Evolutionary conservation across 2,329 filamentous ascomycete species (phyloP).

Genomic region (Aspergillus tanneri): DNA sequence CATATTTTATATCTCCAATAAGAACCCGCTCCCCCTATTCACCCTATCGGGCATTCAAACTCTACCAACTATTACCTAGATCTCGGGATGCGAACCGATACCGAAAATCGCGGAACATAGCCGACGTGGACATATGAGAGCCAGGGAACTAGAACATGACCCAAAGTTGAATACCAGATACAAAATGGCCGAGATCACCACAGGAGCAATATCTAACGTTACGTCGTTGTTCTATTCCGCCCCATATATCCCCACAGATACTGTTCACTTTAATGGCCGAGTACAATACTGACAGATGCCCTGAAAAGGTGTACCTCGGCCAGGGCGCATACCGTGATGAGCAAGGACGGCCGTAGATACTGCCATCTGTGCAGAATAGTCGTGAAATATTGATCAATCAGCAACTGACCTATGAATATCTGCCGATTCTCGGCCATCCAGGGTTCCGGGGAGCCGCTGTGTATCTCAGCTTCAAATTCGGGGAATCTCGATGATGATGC

Average conservation of each 20-base stretch:
- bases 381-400: constrained; percentile 55
- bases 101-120: not conserved
- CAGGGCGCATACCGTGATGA: constrained; percentile 90
- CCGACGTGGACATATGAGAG: not conserved
- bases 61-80: no score
- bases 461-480: constrained; percentile 30
- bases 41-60: no score
- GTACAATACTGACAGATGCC: constrained; percentile 68
- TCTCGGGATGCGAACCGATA: not conserved
- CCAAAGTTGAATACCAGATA: not conserved
- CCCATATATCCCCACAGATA: constrained; percentile 20
- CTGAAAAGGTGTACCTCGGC: constrained; percentile 86
- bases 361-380: constrained; percentile 73
- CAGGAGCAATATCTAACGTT: not conserved
- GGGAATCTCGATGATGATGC: constrained; percentile 30
- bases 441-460: constrained; percentile 70
- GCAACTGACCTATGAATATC: constrained; percentile 86
- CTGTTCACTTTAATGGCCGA: constrained; percentile 28
- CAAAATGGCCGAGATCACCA: not conserved
- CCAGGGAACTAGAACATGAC: not conserved
- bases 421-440: constrained; percentile 81
- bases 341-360: constrained; percentile 88
- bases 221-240: constrained; percentile 20
- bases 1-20: no score
- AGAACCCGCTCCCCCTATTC: no score